A percentile compares a stretch with the other conserved stretches of the same genome.
phyloP scores from a whole-genome alignment of 805 yeast genomes.

The Pichia heedii region DNA sequence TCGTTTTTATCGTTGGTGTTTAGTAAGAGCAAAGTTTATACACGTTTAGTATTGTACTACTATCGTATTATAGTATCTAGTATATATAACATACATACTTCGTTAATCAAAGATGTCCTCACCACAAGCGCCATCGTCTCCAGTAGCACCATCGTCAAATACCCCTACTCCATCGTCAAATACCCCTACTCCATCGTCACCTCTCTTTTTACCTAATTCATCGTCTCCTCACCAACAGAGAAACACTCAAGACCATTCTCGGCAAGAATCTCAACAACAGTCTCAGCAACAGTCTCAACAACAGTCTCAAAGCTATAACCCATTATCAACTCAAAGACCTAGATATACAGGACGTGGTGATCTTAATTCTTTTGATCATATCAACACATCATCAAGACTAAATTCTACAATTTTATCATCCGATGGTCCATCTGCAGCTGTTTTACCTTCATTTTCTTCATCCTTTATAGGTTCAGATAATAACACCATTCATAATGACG shows the following conservation, averaged over 20 bases:
- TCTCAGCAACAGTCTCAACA: neutral
- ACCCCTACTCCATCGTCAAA: neutral
- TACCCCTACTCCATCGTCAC: neutral
- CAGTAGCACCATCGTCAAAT: too few species aligned
- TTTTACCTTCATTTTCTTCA: slow-evolving; percentile 12
- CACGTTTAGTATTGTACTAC: too few species aligned
- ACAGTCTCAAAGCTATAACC: neutral
- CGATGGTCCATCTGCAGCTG: neutral
- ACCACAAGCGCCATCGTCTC: neutral
- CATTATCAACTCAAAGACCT: neutral
- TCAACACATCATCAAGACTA: neutral
- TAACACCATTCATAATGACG: neutral
- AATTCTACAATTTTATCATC: slow-evolving; percentile 13
- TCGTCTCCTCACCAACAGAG: slow-evolving; percentile 23
- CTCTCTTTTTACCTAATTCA: slow-evolving; percentile 33
- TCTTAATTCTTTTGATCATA: slow-evolving; percentile 39
- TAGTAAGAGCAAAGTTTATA: too few species aligned
- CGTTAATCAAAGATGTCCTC: neutral
- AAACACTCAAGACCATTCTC: neutral
- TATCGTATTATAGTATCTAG: slow-evolving; percentile 9
- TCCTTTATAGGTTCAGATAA: slow-evolving; percentile 16
- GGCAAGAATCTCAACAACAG: neutral
- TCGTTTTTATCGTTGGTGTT: too few species aligned
- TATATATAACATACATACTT: too few species aligned
- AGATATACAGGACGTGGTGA: neutral